Base-by-base conservation (phyloP, 73 alveolate species). In the Stentor roeselii region DNA sequence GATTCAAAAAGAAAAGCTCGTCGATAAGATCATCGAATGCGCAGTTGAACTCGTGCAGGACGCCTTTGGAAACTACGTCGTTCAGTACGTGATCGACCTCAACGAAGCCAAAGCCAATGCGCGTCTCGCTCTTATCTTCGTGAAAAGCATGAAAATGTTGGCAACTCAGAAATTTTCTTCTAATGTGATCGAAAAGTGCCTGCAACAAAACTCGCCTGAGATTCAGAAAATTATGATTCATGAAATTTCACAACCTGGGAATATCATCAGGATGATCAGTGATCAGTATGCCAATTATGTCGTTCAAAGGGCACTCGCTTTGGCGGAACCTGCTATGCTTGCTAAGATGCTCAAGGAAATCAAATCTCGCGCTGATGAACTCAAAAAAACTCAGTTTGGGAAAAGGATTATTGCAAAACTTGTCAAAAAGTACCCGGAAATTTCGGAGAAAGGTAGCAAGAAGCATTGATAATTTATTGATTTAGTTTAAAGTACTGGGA, bases 51-150 rank as follows among this genome's bases (percentile, higher is more conserved):
- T 94, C 60, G 90, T 90, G 0, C 78, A 84, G 60, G 97, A 94
- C 67, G 92, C 90, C 75, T 94, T 76, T 90, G 98, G 98, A 31
- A 94, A 94, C 91, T 94, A 94, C 84, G 91, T 94, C 41, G 92
- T 94, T 39, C 87, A 92, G 86, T 50, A 80, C 59, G 94, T 88
- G 1, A 36, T 88, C 14, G 74, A 58, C n/a, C 74, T 58, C n/a
- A 15, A 58, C 27, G 27, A 58, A 21, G 74, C n/a, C 14, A 21
- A 58, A 21, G n/a, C n/a, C 14, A 58, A 58, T 58, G n/a, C 14
- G 14, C 14, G 74, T 15, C 14, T 58, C 14, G 74, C 74, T 21
- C 74, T 15, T 58, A 21, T 58, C n/a, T 58, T 58, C n/a, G n/a
- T 58, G 74, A 14, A 14, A 15, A 15, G n/a, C n/a, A 21, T 58